Conservation (phyloP, 2,329 filamentous ascomycete species). For the Aspergillus quadrilineatus region DNA sequence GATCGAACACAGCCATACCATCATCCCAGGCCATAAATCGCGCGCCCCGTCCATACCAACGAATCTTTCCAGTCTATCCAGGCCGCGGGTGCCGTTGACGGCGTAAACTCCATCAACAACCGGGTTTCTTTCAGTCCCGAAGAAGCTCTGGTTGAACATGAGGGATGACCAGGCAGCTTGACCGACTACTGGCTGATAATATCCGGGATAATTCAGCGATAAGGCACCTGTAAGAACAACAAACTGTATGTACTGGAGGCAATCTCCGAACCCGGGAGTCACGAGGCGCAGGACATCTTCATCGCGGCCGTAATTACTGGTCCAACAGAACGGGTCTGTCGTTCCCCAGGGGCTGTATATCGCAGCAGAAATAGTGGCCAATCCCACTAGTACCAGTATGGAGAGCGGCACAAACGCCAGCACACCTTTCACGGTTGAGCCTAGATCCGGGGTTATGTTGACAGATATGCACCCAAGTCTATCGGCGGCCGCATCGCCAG, state of each 20-base stretch:
- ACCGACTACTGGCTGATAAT: conserved; percentile 87
- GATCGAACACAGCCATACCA: conserved; percentile 82
- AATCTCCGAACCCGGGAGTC: conserved; percentile 94
- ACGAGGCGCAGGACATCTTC: conserved; percentile 87
- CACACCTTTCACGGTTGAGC: conserved; percentile 63
- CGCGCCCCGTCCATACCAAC: conserved; percentile 72
- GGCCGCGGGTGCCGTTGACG: conserved; percentile 72
- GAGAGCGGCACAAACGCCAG: conserved; percentile 74
- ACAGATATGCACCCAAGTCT: conserved; percentile 77
- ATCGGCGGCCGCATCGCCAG: conserved; percentile 65
- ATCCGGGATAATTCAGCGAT: conserved; percentile 86
- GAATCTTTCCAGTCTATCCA: conserved; percentile 75
- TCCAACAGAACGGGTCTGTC: conserved; percentile 87
- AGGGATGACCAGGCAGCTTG: conserved; percentile 84
- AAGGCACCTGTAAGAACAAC: conserved; percentile 82
- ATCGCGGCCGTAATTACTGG: conserved; percentile 95
- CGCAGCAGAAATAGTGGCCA: conserved; percentile 79
- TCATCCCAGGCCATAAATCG: conserved; percentile 93
- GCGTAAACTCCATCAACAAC: conserved; percentile 84
- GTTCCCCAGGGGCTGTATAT: conserved; percentile 95
- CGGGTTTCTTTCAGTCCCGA: conserved; percentile 65
- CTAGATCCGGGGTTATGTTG: conserved; percentile 81
- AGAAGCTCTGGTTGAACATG: conserved; percentile 90
- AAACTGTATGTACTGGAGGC: conserved; percentile 95
- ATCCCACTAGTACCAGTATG: conserved; percentile 74